phyloP scores from a whole-genome alignment of 768 basidiomycete genomes.

The Pulveroboletus sp. region DNA sequence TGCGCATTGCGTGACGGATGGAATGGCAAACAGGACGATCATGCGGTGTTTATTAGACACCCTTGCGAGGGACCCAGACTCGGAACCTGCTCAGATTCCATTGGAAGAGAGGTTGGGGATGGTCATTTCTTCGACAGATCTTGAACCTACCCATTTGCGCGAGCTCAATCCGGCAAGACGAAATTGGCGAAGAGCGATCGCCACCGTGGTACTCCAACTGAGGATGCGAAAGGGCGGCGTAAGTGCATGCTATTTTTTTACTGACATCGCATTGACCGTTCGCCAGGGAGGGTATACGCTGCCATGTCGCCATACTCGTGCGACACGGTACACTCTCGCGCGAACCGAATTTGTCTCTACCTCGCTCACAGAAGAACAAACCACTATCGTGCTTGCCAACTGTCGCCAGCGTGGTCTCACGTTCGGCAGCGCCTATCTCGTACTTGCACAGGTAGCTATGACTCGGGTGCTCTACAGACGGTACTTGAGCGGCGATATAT shows the following conservation, averaged over 20 bases:
- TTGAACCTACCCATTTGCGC: slow-evolving; percentile 31
- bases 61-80: slow-evolving; percentile 20
- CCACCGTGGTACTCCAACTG: slow-evolving; percentile 33
- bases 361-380: slow-evolving; percentile 30
- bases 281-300: slow-evolving; percentile 56
- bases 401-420: slow-evolving; percentile 46
- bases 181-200: slow-evolving; percentile 48
- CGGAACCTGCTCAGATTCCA: slow-evolving; percentile 16
- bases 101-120: slow-evolving; percentile 41
- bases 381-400: slow-evolving; percentile 29
- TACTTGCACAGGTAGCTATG: slow-evolving; percentile 51
- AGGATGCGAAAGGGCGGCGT: slow-evolving; percentile 38
- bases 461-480: slow-evolving; percentile 48
- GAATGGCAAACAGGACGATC: slow-evolving; percentile 40
- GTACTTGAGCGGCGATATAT: slow-evolving; percentile 48
- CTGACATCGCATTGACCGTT: background rate
- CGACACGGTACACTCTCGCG: slow-evolving; percentile 38
- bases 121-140: slow-evolving; percentile 36
- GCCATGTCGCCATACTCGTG: slow-evolving; percentile 39
- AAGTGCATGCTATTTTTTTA: background rate
- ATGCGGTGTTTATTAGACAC: slow-evolving; percentile 45
- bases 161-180: slow-evolving; percentile 33
- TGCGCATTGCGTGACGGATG: slow-evolving; percentile 53
- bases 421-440: slow-evolving; percentile 48
- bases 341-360: slow-evolving; percentile 23